Conservation (phyloP, 2,329 filamentous ascomycete species). For the Cordyceps cateniannulata region DNA sequence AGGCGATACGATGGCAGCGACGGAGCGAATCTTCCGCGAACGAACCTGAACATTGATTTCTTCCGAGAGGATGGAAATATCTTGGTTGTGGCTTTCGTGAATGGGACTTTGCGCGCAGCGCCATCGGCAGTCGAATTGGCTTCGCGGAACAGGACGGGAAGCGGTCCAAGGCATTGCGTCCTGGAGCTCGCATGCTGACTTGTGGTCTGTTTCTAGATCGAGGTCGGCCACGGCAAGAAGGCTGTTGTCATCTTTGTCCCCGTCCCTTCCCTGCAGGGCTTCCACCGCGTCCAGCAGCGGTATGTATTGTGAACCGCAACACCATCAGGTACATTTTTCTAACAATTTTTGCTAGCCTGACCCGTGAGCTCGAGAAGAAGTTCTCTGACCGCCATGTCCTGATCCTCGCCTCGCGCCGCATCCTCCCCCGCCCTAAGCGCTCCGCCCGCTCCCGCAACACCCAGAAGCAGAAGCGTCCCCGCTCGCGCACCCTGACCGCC, state of each 20-base stretch:
- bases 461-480: slow-evolving; percentile 98
- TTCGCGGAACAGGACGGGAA: slow-evolving; percentile 65
- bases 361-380: slow-evolving; percentile 99
- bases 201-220: slow-evolving; percentile 73
- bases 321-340: slow-evolving; percentile 5
- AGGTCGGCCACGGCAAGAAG: slow-evolving; percentile 99
- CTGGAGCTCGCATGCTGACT: slow-evolving; percentile 74
- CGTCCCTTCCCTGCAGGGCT: slow-evolving; percentile 94
- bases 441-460: slow-evolving; percentile 93
- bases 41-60: not conserved
- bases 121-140: slow-evolving; percentile 25
- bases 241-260: slow-evolving; percentile 99
- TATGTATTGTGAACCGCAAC: slow-evolving; percentile 36
- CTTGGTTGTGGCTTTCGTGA: slow-evolving; percentile 11
- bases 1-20: slow-evolving; percentile 18
- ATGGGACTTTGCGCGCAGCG: slow-evolving; percentile 17
- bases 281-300: slow-evolving; percentile 99
- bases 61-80: not conserved
- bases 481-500: slow-evolving; percentile 93
- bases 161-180: slow-evolving; percentile 62
- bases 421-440: slow-evolving; percentile 96
- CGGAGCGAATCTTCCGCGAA: slow-evolving; percentile 10
- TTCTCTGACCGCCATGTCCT: slow-evolving; percentile 99
- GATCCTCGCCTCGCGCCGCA: slow-evolving; percentile 97
- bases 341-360: slow-evolving; percentile 63